Evolutionary conservation across 441 rosid genomes (phyloP), one percentile per base, ranked within the genome.

Genomic region (Adansonia rubrostipa): DNA sequence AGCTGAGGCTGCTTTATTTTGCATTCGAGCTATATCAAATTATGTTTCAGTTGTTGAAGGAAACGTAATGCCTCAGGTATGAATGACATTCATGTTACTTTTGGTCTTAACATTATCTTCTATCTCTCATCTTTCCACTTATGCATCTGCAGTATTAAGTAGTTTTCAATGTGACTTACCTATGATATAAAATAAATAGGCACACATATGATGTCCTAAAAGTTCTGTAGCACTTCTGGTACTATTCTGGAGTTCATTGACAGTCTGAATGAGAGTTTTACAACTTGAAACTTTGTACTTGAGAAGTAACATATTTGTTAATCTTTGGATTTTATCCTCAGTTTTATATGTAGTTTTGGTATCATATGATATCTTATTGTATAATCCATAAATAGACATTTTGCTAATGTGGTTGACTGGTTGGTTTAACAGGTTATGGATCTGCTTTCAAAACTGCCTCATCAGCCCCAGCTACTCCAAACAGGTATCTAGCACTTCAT

Each of bases 1-100:
- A 8, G 96, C 98, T 78, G 99, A 96, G 91, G 99, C 99, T 89
- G 93, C 95, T 77, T 87, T 96, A 85, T 96, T 93, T 86, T 96
- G 99, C 85, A 92, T 96, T 80, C 88, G 95, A 81, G 98, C 98
- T 76, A 88, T 94, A 87, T 93, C 99, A 70, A 89, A 81, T 78
- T 92, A 93, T 80, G 99, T 96, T 70, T 92, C 99, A 63, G 84
- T 78, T 70, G 85, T 77, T 81, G 99, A 96, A 88, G 87, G 87
- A 74, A 97, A 93, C 83, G 94, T 92, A 73, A 90, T 96, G 99
- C 98, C 99, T 73, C 93, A 87, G 97, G 99, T 96, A 81, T 69
- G 82, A 70, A 73, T 73, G 64, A 67, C 3, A 28, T 28, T 28
- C 36, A 28, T 13, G 17, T 51, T 75, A 33, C 33, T 28, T 62